A percentile compares a stretch with the other conserved stretches of the same genome.
phyloP scores from a whole-genome alignment of 495 filamentous ascomycete genomes.

The Tetracladium setigerum region DNA sequence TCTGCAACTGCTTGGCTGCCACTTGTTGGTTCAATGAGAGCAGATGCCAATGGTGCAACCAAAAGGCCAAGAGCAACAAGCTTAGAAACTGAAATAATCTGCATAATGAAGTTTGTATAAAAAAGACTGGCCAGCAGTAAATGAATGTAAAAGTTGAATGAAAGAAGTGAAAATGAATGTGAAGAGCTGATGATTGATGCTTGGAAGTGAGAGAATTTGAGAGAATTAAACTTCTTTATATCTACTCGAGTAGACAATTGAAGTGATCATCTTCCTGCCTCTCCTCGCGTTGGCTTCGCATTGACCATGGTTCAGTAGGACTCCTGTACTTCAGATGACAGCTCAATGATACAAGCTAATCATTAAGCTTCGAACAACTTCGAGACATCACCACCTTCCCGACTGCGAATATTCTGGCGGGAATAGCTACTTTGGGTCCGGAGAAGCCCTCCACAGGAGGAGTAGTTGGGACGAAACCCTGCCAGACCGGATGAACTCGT shows the following conservation, averaged over 20 bases:
- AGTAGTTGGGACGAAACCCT: too few species aligned
- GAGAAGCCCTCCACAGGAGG: too few species aligned
- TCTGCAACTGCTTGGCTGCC: slow-evolving; percentile 4
- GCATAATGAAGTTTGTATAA: slow-evolving; percentile 24
- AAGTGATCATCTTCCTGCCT: slow-evolving; percentile 8
- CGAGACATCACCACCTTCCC: slow-evolving; percentile 2
- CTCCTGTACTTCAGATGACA: not conserved
- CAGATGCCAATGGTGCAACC: slow-evolving; percentile 22
- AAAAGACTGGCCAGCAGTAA: slow-evolving; percentile 22
- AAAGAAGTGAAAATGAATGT: slow-evolving; percentile 7
- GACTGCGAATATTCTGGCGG: too few species aligned
- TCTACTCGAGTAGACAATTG: not conserved
- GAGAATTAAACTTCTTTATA: not conserved
- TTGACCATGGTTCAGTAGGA: not conserved
- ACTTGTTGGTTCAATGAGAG: slow-evolving; percentile 18
- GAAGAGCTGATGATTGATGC: slow-evolving; percentile 1
- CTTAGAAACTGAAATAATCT: slow-evolving; percentile 26
- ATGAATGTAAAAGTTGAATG: slow-evolving; percentile 1
- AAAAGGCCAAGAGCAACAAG: slow-evolving; percentile 25
- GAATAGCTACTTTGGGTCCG: too few species aligned
- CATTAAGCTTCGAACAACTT: not conserved
- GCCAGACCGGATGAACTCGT: too few species aligned
- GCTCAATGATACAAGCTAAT: not conserved
- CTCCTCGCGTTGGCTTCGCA: not conserved
- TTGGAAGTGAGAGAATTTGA: not conserved